phyloP scores from a whole-genome alignment of 179 eudicot genomes.

The Silene vulgaris region DNA sequence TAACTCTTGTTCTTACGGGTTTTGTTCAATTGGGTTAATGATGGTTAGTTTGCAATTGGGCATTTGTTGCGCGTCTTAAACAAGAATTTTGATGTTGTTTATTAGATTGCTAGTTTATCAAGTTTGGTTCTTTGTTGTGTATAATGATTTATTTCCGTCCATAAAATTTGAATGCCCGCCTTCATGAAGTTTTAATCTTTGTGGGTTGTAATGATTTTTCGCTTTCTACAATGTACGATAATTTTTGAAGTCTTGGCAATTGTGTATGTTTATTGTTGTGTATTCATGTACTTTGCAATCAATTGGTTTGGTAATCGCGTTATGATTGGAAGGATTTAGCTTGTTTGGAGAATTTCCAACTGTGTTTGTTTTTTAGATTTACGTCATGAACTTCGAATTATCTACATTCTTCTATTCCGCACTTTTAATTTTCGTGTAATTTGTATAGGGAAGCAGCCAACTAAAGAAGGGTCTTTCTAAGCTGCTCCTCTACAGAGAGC shows the following conservation, averaged over 20 bases:
- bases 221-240: too few relatives aligned
- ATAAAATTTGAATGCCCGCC: not conserved
- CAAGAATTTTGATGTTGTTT: not conserved
- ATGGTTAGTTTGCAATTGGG: not conserved
- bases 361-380: not conserved
- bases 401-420: not conserved
- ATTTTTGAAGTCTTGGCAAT: not conserved
- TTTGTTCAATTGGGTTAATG: not conserved
- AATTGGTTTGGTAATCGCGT: not conserved
- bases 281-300: not conserved
- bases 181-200: not conserved
- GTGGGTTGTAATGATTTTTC: not conserved
- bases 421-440: not conserved
- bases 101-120: not conserved
- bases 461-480: slow-evolving; percentile 30
- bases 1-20: too few relatives aligned
- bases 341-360: not conserved
- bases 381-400: not conserved
- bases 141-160: not conserved
- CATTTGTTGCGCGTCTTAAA: not conserved
- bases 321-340: not conserved
- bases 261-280: not conserved
- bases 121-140: not conserved
- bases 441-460: slow-evolving; percentile 27
- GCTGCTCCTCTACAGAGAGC: slow-evolving; percentile 56